Evolutionary conservation across 768 basidiomycete species (phyloP).

Genomic region (Antrodiella citrinella): DNA sequence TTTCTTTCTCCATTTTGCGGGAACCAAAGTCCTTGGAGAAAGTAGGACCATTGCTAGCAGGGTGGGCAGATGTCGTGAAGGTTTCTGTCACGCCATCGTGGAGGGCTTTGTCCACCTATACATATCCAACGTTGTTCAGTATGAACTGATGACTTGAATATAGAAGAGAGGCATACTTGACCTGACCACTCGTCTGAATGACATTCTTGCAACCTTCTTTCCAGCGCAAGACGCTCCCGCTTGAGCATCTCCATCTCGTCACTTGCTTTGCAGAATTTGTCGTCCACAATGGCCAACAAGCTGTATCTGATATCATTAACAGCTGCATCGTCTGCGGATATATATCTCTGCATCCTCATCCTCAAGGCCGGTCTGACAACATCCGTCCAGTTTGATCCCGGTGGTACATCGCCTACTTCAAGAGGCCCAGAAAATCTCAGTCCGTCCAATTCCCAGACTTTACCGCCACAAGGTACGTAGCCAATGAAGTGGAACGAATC

Average conservation of each 20-base stretch:
- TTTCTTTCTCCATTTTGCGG: constrained; percentile 33
- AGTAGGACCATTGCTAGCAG: constrained; percentile 20
- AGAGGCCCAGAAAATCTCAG: constrained; percentile 48
- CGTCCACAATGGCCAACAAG: constrained; percentile 53
- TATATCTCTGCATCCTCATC: constrained; percentile 52
- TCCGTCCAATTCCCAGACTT: constrained; percentile 68
- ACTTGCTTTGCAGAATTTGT: constrained; percentile 35
- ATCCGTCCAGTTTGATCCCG: constrained; percentile 41
- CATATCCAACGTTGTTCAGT: too few relatives aligned
- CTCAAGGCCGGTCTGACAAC: constrained; percentile 51
- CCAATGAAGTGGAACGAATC: constrained; percentile 60
- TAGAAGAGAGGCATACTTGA: constrained; percentile 18
- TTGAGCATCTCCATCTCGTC: constrained; percentile 49
- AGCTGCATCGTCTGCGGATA: constrained; percentile 28
- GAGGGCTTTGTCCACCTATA: constrained; percentile 34
- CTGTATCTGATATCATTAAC: constrained; percentile 45
- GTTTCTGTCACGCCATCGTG: constrained; percentile 21
- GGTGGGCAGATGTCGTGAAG: constrained; percentile 25
- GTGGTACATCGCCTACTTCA: constrained; percentile 48
- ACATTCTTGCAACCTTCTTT: constrained; percentile 32
- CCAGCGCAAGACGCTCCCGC: constrained; percentile 36
- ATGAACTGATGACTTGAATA: neutral
- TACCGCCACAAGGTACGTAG: constrained; percentile 52
- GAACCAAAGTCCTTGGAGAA: constrained; percentile 39
- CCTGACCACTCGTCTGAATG: constrained; percentile 28